Base-by-base conservation (phyloP, 164 flowering plant species). In the Paratinospora sagittata region DNA sequence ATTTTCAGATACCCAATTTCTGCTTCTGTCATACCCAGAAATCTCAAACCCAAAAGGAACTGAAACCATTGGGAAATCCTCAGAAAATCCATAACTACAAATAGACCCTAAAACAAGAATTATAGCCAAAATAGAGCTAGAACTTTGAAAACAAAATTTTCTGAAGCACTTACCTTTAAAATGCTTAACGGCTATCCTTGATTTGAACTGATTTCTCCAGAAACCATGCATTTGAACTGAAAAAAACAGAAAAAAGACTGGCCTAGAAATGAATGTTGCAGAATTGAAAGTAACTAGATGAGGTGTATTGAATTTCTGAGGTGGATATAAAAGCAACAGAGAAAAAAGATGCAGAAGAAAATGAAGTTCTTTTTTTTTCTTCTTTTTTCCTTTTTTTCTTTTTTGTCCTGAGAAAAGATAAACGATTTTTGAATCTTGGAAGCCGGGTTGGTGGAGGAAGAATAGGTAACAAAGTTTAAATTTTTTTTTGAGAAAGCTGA, bases 1-100 rank as follows among this genome's bases (percentile, higher is more conserved):
- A 81, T 84, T 84, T 75, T 79, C 79, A 75, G 89, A 86, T 33
- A 84, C 82, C 85, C 78, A 86, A 61, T 37, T 75, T 67, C 27
- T 75, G 69, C 75, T 74, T 63, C 65, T 79, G 68, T 82, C 87
- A 78, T 33, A 65, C 43, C 76, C 76, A 78, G 74, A 78, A 71
- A 78, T 33, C 62, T 70, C 79, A 79, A 82, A 80, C 23, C 86
- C 86, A 67, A 82, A 76, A 27, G 86, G 82, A 52, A 78, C 78
- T 10, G 86, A 78, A 13, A 74, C 80, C 76, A 81, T 61, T 41
- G 84, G 71, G 63, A 75, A 9, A 21, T 72, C 80, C 66, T 69
- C 61, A 75, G 72, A 77, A 73, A 55, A 69, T 73, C 79, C 83
- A 80, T 61, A 71, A 58, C 9, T 16, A 73, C n/a, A n/a, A n/a